Conservation (phyloP, 2,329 filamentous ascomycete species). For the Hymenoscyphus linearis region DNA sequence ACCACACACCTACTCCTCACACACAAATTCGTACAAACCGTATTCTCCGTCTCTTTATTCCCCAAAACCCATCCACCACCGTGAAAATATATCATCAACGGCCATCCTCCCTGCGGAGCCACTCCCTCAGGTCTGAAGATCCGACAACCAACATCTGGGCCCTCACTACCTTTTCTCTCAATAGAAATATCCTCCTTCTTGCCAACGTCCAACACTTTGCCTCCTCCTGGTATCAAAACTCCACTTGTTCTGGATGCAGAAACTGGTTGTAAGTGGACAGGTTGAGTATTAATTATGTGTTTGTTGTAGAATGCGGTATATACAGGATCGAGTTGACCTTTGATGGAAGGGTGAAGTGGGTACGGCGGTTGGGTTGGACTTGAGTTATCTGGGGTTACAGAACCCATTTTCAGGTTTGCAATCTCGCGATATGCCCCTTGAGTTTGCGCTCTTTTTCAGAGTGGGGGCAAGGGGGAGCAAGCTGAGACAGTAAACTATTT, state of each 20-base stretch:
- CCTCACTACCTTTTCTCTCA: slow-evolving; percentile 36
- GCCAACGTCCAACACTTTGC: slow-evolving; percentile 41
- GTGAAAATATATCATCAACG: slow-evolving; percentile 51
- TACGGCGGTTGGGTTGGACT: slow-evolving; percentile 24
- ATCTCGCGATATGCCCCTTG: not conserved
- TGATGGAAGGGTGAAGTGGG: slow-evolving; percentile 24
- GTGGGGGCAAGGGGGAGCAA: not conserved
- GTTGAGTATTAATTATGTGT: slow-evolving; percentile 29
- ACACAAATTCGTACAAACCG: slow-evolving; percentile 50
- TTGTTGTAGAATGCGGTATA: slow-evolving; percentile 27
- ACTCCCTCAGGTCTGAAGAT: slow-evolving; percentile 45
- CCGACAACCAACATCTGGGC: slow-evolving; percentile 43
- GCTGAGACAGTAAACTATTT: not conserved
- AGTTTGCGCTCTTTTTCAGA: not conserved
- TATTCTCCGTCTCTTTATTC: slow-evolving; percentile 53
- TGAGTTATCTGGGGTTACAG: slow-evolving; percentile 10
- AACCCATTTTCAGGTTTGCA: slow-evolving; percentile 15
- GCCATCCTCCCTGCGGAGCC: slow-evolving; percentile 36
- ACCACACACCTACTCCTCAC: slow-evolving; percentile 45
- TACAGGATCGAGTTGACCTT: slow-evolving; percentile 21
- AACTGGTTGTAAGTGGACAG: slow-evolving; percentile 50
- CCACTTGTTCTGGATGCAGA: slow-evolving; percentile 45
- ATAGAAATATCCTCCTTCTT: slow-evolving; percentile 22
- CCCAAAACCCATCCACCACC: slow-evolving; percentile 56
- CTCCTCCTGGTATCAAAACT: slow-evolving; percentile 47